Evolutionary conservation across 257 asterid species (phyloP).

Genomic region (Solanum neorickii): DNA sequence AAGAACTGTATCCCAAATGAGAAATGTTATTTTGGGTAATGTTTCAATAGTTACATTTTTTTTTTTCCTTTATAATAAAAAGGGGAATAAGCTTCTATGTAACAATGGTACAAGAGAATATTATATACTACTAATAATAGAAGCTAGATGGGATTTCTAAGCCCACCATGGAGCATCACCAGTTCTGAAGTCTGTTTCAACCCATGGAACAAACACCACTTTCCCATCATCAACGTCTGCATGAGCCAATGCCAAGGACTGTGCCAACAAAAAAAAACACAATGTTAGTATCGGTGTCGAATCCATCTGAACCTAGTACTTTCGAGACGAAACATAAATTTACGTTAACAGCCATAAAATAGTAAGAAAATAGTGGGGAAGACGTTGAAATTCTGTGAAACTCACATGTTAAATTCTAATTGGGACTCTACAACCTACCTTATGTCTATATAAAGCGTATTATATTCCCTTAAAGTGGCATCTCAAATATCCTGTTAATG

Average conservation of each 20-base stretch:
- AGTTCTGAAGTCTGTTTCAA: conserved; percentile 87
- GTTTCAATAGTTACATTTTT: neutral
- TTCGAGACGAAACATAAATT: neutral
- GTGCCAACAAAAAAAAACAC: conserved; percentile 1
- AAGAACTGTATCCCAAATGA: neutral
- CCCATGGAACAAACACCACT: conserved; percentile 85
- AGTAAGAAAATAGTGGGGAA: rapidly evolving
- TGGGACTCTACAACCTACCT: neutral
- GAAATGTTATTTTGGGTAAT: neutral
- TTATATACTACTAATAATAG: neutral
- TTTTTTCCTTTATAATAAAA: neutral
- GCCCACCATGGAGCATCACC: conserved; percentile 95
- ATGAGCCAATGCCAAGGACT: conserved; percentile 92
- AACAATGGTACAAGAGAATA: neutral
- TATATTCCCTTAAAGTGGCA: too few relatives aligned
- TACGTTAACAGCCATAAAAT: neutral
- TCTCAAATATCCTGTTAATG: neutral
- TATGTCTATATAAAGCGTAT: too few relatives aligned
- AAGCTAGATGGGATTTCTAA: conserved; percentile 1
- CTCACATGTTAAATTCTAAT: neutral
- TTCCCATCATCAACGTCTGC: conserved; percentile 69
- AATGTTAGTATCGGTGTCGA: neutral
- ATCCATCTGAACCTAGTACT: neutral
- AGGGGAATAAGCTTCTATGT: neutral
- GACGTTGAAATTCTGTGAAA: neutral